Percentiles rank a stretch among this genome's conserved stretches.
These are phyloP conservation scores for Thalassiosira livingstoniorum DNA, from an alignment of 352 stramenopile species.

Conservation along the genomic window DNA sequence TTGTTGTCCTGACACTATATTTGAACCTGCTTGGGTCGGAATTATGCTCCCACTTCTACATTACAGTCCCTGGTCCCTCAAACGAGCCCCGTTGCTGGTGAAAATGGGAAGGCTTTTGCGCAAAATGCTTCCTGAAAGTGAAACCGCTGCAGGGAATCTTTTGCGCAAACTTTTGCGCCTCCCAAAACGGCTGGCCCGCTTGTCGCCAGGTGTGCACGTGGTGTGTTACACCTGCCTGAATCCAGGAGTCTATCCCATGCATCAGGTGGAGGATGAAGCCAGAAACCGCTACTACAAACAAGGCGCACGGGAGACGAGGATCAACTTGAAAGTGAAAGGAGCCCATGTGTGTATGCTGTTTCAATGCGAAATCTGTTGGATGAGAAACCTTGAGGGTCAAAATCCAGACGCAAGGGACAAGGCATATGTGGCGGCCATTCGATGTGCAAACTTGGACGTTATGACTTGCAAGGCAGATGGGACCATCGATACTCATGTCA, in stretches of 20 bases:
- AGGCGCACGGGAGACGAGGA: background rate
- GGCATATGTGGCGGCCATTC: background rate
- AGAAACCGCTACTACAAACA: constrained; percentile 34
- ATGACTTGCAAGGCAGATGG: constrained; percentile 2
- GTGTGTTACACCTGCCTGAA: constrained; percentile 47
- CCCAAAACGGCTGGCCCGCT: constrained; percentile 2
- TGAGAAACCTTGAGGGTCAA: constrained; percentile 38
- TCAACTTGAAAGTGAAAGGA: constrained; percentile 28
- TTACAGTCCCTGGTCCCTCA: constrained; percentile 32
- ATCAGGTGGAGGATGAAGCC: constrained; percentile 27
- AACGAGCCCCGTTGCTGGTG: constrained; percentile 17
- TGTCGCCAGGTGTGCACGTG: constrained; percentile 39
- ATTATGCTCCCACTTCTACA: constrained; percentile 46
- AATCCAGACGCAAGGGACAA: background rate
- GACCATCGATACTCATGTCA: constrained; percentile 10
- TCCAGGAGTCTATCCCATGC: constrained; percentile 10
- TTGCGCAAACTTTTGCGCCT: constrained; percentile 58
- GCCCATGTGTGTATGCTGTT: constrained; percentile 42
- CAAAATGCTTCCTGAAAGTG: constrained; percentile 19
- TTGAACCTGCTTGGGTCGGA: constrained; percentile 47
- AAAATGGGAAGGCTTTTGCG: constrained; percentile 15
- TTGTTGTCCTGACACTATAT: constrained; percentile 20
- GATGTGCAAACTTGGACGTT: constrained; percentile 11
- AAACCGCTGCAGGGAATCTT: constrained; percentile 39
- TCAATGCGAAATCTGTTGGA: constrained; percentile 65